phyloP scores from a whole-genome alignment of 495 filamentous ascomycete genomes.

The Xylaria longipes region DNA sequence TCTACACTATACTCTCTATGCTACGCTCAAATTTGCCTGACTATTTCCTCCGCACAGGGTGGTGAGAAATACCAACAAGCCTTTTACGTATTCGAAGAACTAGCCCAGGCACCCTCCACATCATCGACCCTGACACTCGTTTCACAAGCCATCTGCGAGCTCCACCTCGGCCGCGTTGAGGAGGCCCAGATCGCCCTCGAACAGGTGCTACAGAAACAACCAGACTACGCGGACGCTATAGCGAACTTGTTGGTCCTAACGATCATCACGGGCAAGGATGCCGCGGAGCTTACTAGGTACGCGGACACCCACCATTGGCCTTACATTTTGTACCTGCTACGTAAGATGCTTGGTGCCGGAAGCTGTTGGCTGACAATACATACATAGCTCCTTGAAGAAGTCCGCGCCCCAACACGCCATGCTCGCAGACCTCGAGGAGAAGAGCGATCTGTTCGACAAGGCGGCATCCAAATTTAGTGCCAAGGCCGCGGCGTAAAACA shows the following conservation, averaged over 20 bases:
- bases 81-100: conserved; percentile 98
- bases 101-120: conserved; percentile 82
- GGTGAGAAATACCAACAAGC: conserved; percentile 96
- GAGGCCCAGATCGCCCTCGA: conserved; percentile 89
- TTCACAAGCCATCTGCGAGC: conserved; percentile 87
- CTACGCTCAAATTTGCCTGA: conserved; percentile 2
- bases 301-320: conserved; percentile 28
- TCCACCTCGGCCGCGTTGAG: conserved; percentile 86
- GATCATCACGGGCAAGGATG: conserved; percentile 73
- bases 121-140: conserved; percentile 72
- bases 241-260: conserved; percentile 83
- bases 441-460: conserved; percentile 78
- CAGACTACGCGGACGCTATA: conserved; percentile 72
- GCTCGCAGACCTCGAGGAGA: conserved; percentile 73
- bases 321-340: conserved; percentile 18
- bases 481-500: conserved; percentile 65
- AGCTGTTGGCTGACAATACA: conserved; percentile 37
- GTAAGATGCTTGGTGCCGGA: conserved; percentile 22
- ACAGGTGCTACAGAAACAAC: conserved; percentile 77
- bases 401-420: conserved; percentile 67
- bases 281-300: conserved; percentile 65
- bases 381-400: conserved; percentile 58
- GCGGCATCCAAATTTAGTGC: conserved; percentile 79
- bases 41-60: conserved; percentile 60
- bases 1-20: background rate